Conservation (phyloP, 1,139 yeast genomes). For the Kazachstania sp. region DNA sequence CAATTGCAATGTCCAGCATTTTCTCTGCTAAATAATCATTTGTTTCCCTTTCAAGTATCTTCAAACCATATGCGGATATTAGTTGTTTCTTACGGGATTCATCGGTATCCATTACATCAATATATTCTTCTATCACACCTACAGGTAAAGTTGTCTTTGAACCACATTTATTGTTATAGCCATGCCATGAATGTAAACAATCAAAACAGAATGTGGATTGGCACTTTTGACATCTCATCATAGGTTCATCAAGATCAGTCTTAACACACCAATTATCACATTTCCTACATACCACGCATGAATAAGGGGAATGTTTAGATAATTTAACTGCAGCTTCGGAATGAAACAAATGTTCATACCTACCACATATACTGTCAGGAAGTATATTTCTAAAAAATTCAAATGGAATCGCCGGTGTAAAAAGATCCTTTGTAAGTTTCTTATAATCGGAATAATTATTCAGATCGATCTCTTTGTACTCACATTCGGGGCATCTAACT, state of each 20-base stretch:
- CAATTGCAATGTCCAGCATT: slow-evolving; percentile 40
- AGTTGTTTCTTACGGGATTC: slow-evolving; percentile 33
- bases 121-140: slow-evolving; percentile 35
- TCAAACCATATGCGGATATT: slow-evolving; percentile 44
- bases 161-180: slow-evolving; percentile 42
- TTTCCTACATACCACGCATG: slow-evolving; percentile 49
- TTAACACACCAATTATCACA: slow-evolving; percentile 42
- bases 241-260: slow-evolving; percentile 42
- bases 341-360: slow-evolving; percentile 36
- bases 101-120: slow-evolving; percentile 32
- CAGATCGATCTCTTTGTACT: slow-evolving; percentile 30
- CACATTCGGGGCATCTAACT: slow-evolving; percentile 54
- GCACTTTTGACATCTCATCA: slow-evolving; percentile 48
- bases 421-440: slow-evolving; percentile 31
- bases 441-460: slow-evolving; percentile 22
- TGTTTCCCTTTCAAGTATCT: slow-evolving; percentile 37
- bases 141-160: slow-evolving; percentile 35
- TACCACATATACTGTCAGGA: slow-evolving; percentile 29
- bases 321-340: slow-evolving; percentile 40
- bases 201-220: slow-evolving; percentile 50
- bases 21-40: slow-evolving; percentile 43
- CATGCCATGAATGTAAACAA: slow-evolving; percentile 63
- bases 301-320: slow-evolving; percentile 39
- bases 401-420: slow-evolving; percentile 35
- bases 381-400: slow-evolving; percentile 32